Evolutionary conservation across 2,329 filamentous ascomycete genomes (phyloP), one percentile per base, ranked within the genome.

Genomic region (Neocucurbitaria cava): DNA sequence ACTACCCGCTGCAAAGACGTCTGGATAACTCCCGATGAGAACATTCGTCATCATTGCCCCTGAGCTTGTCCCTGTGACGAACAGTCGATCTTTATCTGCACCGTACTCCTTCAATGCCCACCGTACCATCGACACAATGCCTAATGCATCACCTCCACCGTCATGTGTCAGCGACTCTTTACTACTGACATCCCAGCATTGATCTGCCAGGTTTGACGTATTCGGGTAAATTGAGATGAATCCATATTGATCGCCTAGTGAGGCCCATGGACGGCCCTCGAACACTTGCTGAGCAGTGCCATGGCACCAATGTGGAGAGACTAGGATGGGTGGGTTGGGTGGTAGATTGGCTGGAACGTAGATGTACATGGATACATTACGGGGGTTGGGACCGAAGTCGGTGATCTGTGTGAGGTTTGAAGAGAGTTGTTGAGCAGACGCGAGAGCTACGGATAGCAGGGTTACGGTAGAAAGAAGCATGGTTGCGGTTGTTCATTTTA

Each of bases 11-110:
- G 71, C 69, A 36, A 74, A 74, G 1, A 74, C 61, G 39, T 74
- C 71, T 1, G 71, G 71, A 45, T 74, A 74, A 33, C 64, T 67
- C 1, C 71, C 71, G 3, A 73, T 41, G 2, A 74, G 60, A 1
- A 73, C 70, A 23, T 72, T 70, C 2, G 71, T 73, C 71, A 74
- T 73, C 71, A 74, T 74, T 0, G 71, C 71, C 5, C 71, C 71
- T 5, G 69, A 73, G 40, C 69, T 73, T 2, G 70, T 74, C 8
- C 71, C 71, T 0, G 66, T 68, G 4, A 73, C 71, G 35, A 74
- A 74, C 1, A 74, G 69, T 7, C 71, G 64, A 24, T 67, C 59
- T 26, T 60, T 58, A 40, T 74, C 70, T 4, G 56, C 70, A 2
- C 53, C 39, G 31, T 73, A 73, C 41, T 71, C 68, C 24, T 69